These are phyloP conservation scores for Fragaria nilgerrensis DNA, from an alignment of 306 rosid species.

Conservation along the genomic window DNA sequence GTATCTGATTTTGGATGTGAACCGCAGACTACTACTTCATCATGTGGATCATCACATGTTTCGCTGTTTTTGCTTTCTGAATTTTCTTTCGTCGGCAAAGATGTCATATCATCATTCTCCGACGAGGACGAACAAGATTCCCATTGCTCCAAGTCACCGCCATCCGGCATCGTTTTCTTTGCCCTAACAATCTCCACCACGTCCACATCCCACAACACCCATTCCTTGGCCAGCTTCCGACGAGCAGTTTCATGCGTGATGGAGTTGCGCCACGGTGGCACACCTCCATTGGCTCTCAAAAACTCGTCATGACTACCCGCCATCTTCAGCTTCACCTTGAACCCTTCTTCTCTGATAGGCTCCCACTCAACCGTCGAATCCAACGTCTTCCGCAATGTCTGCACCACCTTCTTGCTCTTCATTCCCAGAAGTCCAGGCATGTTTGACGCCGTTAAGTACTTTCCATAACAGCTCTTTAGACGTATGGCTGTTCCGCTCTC, in stretches of 20 bases:
- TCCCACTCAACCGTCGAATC: slow-evolving; percentile 28
- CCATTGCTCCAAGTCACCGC: background rate
- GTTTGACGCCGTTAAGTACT: slow-evolving; percentile 37
- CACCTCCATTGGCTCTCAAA: slow-evolving; percentile 31
- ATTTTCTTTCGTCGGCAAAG: background rate
- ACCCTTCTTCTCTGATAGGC: slow-evolving; percentile 29
- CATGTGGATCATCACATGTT: background rate
- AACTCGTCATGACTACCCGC: slow-evolving; percentile 15
- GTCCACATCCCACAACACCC: slow-evolving; percentile 39
- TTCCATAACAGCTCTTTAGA: slow-evolving; percentile 40
- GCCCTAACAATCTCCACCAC: slow-evolving; percentile 5
- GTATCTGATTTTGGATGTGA: too few relatives aligned
- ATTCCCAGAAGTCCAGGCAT: slow-evolving; percentile 21
- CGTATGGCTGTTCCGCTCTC: slow-evolving; percentile 29
- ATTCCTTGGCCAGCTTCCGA: slow-evolving; percentile 20
- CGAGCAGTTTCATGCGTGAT: slow-evolving; percentile 31
- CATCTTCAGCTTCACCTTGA: slow-evolving; percentile 26
- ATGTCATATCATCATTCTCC: background rate
- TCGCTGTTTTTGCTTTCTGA: too few relatives aligned
- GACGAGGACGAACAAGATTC: background rate
- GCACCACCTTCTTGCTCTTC: slow-evolving; percentile 33
- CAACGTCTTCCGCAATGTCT: slow-evolving; percentile 2
- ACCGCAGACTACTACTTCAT: too few relatives aligned
- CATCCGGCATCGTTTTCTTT: background rate
- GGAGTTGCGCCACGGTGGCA: slow-evolving; percentile 40